These are phyloP conservation scores for Ceratobasidium sp. DNA, from an alignment of 1,284 basidiomycete species.

Conservation along the genomic window DNA sequence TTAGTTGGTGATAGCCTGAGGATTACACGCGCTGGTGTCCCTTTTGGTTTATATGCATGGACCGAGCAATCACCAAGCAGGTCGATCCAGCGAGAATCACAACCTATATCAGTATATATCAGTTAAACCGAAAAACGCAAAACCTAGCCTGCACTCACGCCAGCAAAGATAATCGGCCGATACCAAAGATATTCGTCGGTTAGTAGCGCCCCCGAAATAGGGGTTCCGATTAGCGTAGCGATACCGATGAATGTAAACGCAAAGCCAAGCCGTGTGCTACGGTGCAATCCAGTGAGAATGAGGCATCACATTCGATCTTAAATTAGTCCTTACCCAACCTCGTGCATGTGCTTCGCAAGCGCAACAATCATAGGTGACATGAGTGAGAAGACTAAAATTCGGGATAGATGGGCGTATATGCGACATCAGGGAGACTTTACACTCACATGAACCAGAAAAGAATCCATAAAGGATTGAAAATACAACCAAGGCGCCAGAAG, in stretches of 20 bases:
- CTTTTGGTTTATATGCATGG: neutral
- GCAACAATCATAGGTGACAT: slow-evolving; percentile 30
- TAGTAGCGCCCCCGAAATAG: slow-evolving; percentile 33
- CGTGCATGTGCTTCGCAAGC: slow-evolving; percentile 12
- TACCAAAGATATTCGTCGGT: slow-evolving; percentile 25
- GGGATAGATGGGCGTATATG: neutral
- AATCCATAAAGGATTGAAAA: slow-evolving; percentile 38
- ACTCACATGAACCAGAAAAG: slow-evolving; percentile 41
- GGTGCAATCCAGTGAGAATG: neutral
- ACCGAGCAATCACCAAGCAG: neutral
- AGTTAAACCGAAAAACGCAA: neutral
- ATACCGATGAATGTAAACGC: slow-evolving; percentile 30
- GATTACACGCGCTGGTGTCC: neutral
- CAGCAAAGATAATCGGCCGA: slow-evolving; percentile 24
- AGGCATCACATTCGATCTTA: no score
- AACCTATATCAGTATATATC: neutral
- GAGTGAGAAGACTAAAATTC: slow-evolving; percentile 15
- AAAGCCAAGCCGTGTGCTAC: slow-evolving; percentile 28
- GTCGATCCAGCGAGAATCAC: neutral
- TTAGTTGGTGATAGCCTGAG: neutral
- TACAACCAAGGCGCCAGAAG: slow-evolving; percentile 23
- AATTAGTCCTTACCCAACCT: slow-evolving; percentile 27
- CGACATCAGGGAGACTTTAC: neutral
- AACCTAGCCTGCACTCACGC: neutral
- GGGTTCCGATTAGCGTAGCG: slow-evolving; percentile 27